A percentile compares a stretch with the other conserved stretches of the same genome.
These are phyloP conservation scores for Acer negundo DNA, from an alignment of 345 rosid species.

Conservation along the genomic window DNA sequence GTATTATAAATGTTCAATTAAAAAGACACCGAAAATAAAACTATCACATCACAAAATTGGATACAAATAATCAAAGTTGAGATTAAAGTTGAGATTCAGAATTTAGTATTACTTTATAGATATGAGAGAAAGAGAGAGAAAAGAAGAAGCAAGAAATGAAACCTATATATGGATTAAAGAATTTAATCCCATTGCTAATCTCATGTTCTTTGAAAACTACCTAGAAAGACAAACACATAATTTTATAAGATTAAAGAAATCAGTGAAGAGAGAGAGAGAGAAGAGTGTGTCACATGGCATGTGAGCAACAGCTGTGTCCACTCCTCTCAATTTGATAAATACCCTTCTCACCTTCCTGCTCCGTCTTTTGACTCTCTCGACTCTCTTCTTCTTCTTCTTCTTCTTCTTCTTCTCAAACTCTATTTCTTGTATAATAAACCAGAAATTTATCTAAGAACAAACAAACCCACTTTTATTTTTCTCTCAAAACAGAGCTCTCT, in stretches of 20 bases:
- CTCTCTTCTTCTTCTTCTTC: slow-evolving; percentile 15
- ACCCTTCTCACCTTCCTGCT: slow-evolving; percentile 51
- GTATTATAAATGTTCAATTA: no score
- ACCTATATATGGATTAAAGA: not conserved
- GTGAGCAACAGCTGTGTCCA: slow-evolving; percentile 88
- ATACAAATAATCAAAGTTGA: no score
- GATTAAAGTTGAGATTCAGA: not conserved
- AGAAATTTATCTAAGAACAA: not conserved
- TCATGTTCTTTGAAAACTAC: slow-evolving; percentile 33
- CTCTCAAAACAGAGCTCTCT: slow-evolving; percentile 29
- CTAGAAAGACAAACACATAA: slow-evolving; percentile 37
- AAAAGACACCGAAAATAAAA: no score
- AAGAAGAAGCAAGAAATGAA: not conserved
- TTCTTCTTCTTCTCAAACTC: not conserved
- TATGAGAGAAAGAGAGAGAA: not conserved
- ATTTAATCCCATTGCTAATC: slow-evolving; percentile 31
- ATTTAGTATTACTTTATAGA: no score
- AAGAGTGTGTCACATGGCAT: slow-evolving; percentile 72
- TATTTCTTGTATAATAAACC: not conserved
- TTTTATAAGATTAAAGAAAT: slow-evolving; percentile 11
- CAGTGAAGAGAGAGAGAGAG: slow-evolving; percentile 7
- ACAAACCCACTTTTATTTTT: slow-evolving; percentile 11
- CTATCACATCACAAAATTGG: no score
- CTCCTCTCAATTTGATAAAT: slow-evolving; percentile 61
- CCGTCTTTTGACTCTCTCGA: slow-evolving; percentile 40